Evolutionary conservation across 1,284 basidiomycete species (phyloP).

Genomic region (Violaceomyces palustris): DNA sequence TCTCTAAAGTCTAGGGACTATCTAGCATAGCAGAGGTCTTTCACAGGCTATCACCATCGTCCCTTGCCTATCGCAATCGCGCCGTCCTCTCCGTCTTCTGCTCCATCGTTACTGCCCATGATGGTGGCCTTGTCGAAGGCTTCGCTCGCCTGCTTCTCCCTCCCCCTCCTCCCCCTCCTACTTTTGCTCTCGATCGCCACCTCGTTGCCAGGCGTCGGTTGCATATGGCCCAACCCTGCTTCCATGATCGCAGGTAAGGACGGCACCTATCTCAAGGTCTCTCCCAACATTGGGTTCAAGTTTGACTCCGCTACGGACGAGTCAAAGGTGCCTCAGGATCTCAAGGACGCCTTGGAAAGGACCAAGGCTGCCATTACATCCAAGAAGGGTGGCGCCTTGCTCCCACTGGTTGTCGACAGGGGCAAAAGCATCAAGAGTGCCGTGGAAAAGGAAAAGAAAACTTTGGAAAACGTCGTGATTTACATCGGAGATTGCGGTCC

Average conservation of each 20-base stretch:
- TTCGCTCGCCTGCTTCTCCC: too few species aligned
- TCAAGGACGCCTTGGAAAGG: conserved; percentile 63
- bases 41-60: too few species aligned
- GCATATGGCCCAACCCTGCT: conserved; percentile 56
- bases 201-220: too few species aligned
- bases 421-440: conserved; percentile 55
- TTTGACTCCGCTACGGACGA: conserved; percentile 48
- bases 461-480: conserved; percentile 13
- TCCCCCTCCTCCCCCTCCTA: too few species aligned
- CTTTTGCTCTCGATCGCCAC: too few species aligned
- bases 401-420: conserved; percentile 59
- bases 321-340: conserved; percentile 52
- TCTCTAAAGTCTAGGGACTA: too few species aligned
- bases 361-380: conserved; percentile 30
- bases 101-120: too few species aligned
- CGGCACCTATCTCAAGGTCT: conserved; percentile 57
- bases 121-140: too few species aligned
- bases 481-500: conserved; percentile 19
- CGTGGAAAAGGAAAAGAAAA: conserved; percentile 49
- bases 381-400: conserved; percentile 59
- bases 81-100: too few species aligned
- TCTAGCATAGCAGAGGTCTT: too few species aligned
- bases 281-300: conserved; percentile 57
- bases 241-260: conserved; percentile 58
- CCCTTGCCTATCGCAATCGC: too few species aligned